phyloP scores from a whole-genome alignment of 768 basidiomycete species.

The Dacryopinax spathularia region DNA sequence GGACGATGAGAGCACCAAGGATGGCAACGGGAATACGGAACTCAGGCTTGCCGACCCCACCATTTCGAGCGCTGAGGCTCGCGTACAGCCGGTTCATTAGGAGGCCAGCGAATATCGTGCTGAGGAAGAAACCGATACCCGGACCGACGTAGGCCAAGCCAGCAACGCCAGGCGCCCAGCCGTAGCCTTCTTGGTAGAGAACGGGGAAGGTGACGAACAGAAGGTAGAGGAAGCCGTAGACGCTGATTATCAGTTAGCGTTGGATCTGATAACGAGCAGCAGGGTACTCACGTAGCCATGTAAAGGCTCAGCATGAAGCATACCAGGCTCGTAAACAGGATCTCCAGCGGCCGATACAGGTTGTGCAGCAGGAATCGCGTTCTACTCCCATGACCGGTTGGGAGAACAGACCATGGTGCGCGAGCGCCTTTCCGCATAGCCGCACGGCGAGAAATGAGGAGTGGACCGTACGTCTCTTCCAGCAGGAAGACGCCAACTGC shows the following conservation, averaged over 20 bases:
- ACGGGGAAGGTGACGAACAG: too few relatives aligned
- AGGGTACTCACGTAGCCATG: conserved; percentile 3
- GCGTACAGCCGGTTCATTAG: conserved; percentile 26
- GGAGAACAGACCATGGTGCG: neutral
- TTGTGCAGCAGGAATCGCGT: conserved; percentile 11
- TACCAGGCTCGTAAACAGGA: conserved; percentile 16
- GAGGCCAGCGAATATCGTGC: conserved; percentile 22
- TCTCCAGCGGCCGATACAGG: conserved; percentile 10
- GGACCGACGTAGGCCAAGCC: conserved; percentile 38
- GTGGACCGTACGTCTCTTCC: conserved; percentile 20
- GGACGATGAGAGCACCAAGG: conserved; percentile 54
- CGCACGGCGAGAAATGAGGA: conserved; percentile 13
- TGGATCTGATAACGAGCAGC: too few relatives aligned
- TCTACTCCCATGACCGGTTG: conserved; percentile 4
- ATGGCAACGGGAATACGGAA: conserved; percentile 60
- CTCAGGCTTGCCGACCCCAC: conserved; percentile 55
- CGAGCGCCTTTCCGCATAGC: conserved; percentile 9
- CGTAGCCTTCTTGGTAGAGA: conserved; percentile 21
- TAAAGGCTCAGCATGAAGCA: conserved; percentile 14
- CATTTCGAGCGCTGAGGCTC: conserved; percentile 23
- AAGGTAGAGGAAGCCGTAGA: too few relatives aligned
- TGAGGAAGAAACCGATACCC: conserved; percentile 26
- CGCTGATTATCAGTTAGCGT: neutral
- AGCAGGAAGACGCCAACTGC: conserved; percentile 11
- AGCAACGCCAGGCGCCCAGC: conserved; percentile 37